Conservation (phyloP, 306 rosid genomes). For the Acacia crassicarpa region DNA sequence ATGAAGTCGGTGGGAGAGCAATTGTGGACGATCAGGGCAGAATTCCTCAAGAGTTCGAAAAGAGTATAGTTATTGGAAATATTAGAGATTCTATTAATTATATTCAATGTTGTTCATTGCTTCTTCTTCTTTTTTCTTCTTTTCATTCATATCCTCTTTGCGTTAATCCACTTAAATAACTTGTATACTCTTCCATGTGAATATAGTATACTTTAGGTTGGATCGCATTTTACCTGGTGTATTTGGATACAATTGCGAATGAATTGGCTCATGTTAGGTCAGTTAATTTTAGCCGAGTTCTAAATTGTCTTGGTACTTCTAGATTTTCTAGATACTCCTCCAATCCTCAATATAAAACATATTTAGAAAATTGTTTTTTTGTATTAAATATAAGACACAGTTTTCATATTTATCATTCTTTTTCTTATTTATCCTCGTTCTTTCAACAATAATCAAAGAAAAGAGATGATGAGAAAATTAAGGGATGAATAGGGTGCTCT, state of each 20-base stretch:
- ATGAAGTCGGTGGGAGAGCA: conserved; percentile 1
- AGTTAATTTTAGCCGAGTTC: background rate
- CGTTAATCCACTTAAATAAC: background rate
- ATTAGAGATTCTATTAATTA: background rate
- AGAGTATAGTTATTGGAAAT: background rate
- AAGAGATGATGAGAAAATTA: no score
- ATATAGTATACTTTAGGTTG: background rate
- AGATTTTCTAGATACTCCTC: no score
- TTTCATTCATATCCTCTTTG: background rate
- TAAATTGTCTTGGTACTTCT: background rate
- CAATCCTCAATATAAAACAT: no score
- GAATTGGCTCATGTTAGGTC: background rate
- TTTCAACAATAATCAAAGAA: no score
- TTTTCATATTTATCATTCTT: no score
- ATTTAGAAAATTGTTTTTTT: no score
- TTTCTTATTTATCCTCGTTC: no score
- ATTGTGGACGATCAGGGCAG: background rate
- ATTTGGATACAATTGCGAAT: background rate
- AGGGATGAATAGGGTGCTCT: no score
- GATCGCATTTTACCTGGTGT: background rate
- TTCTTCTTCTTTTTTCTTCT: background rate
- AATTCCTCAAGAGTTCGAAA: background rate
- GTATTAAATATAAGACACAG: no score
- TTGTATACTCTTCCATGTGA: background rate
- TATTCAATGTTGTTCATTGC: background rate